phyloP scores from a whole-genome alignment of 148 eudicot species.

The Camellia lanceoleosa region DNA sequence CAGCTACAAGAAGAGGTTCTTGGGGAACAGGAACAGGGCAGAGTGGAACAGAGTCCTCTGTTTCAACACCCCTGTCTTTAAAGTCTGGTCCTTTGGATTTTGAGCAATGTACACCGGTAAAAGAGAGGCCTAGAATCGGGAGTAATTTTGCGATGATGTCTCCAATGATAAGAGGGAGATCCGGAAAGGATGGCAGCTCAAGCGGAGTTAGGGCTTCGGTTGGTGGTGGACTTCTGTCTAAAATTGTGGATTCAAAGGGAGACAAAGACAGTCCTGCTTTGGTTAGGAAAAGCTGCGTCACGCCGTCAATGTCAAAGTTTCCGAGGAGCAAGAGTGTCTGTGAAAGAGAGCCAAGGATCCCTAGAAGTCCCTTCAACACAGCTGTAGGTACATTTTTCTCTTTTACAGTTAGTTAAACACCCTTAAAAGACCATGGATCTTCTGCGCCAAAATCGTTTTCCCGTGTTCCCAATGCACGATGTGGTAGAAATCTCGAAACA shows the following conservation, averaged over 20 bases:
- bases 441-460: too few species aligned
- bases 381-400: slow-evolving; percentile 84
- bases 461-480: too few species aligned
- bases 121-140: slow-evolving; percentile 45
- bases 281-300: slow-evolving; percentile 62
- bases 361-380: slow-evolving; percentile 48
- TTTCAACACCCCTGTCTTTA: slow-evolving; percentile 35
- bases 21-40: slow-evolving; percentile 61
- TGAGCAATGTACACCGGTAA: slow-evolving; percentile 78
- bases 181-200: slow-evolving; percentile 32
- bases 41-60: slow-evolving; percentile 21
- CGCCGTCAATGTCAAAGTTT: slow-evolving; percentile 59
- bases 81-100: slow-evolving; percentile 75
- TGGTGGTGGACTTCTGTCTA: slow-evolving; percentile 46
- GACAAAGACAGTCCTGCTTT: slow-evolving; percentile 41
- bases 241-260: slow-evolving; percentile 45
- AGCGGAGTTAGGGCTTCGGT: slow-evolving; percentile 55
- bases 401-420: neutral
- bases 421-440: too few species aligned
- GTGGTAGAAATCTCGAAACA: too few species aligned
- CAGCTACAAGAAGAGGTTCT: slow-evolving; percentile 64
- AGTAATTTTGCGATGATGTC: slow-evolving; percentile 51
- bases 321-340: slow-evolving; percentile 76
- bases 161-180: slow-evolving; percentile 50
- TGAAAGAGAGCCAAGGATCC: slow-evolving; percentile 58